These are phyloP conservation scores for Chrysosphaeria jannelii DNA, from an alignment of 2,329 filamentous ascomycete species.

Conservation along the genomic window DNA sequence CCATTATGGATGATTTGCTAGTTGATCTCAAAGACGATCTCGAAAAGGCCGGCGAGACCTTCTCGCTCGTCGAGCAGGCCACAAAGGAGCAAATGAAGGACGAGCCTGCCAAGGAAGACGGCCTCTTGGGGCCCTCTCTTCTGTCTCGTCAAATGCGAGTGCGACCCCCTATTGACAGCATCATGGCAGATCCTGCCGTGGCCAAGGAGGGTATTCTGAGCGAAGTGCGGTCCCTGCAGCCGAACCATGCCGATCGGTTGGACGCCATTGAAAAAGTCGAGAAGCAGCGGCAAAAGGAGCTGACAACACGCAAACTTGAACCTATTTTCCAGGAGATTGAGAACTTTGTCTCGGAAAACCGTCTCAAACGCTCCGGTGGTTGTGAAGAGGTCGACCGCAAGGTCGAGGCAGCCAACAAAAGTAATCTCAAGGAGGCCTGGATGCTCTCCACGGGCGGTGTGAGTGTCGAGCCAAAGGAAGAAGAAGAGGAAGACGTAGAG, in stretches of 20 bases:
- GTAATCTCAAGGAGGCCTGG: conserved; percentile 68
- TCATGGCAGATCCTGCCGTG: conserved; percentile 31
- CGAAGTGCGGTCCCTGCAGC: conserved; percentile 75
- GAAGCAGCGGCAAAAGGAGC: conserved; percentile 64
- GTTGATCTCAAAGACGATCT: conserved; percentile 81
- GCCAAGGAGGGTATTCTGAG: conserved; percentile 80
- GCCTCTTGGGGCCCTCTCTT: conserved; percentile 2
- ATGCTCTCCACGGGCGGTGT: conserved; percentile 58
- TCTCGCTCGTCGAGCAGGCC: conserved; percentile 82
- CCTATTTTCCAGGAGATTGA: conserved; percentile 61
- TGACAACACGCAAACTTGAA: conserved; percentile 46
- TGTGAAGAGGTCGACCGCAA: conserved; percentile 79
- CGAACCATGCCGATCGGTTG: conserved; percentile 75
- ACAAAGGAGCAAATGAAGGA: conserved; percentile 93
- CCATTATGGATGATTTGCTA: conserved; percentile 84
- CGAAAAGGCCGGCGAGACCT: conserved; percentile 79
- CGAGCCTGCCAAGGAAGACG: conserved; percentile 7
- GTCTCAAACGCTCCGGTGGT: conserved; percentile 83
- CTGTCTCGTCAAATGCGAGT: conserved; percentile 19
- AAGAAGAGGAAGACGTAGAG: not conserved
- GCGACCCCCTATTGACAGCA: conserved; percentile 19
- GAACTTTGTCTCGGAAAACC: conserved; percentile 64
- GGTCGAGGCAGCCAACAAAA: no score
- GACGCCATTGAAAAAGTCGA: conserved; percentile 96
- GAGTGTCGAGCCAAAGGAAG: conserved; percentile 30